Percentiles rank a stretch among this genome's conserved stretches.
Evolutionary conservation across 2,329 filamentous ascomycete species (phyloP).

Genomic region (Aureobasidium mangrovei): DNA sequence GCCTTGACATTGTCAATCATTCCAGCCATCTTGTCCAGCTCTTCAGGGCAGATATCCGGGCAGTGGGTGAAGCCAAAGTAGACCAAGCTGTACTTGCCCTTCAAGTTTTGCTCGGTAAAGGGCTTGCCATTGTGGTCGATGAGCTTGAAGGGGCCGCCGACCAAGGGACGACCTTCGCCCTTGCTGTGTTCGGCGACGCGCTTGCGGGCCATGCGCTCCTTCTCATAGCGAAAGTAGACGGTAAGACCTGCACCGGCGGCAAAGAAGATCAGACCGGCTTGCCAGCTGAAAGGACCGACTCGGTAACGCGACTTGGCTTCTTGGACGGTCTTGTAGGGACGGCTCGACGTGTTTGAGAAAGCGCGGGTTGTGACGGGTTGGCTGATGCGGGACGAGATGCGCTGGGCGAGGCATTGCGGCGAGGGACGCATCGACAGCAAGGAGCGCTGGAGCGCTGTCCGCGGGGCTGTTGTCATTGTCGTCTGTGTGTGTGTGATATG

Average conservation of each 20-base stretch:
- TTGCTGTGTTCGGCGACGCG: slow-evolving; percentile 86
- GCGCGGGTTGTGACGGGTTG: slow-evolving; percentile 14
- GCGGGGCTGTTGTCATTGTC: slow-evolving; percentile 10
- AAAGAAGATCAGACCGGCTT: slow-evolving; percentile 79
- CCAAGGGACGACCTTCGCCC: slow-evolving; percentile 84
- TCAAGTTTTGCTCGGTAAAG: slow-evolving; percentile 72
- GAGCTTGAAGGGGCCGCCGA: slow-evolving; percentile 78
- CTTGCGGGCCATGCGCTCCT: slow-evolving; percentile 80
- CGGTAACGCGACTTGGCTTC: slow-evolving; percentile 37
- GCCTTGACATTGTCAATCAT: slow-evolving; percentile 67
- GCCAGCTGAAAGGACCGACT: slow-evolving; percentile 76
- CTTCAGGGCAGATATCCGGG: slow-evolving; percentile 96
- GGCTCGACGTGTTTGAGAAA: slow-evolving; percentile 21
- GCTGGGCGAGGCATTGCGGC: slow-evolving; percentile 8
- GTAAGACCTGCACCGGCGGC: slow-evolving; percentile 66
- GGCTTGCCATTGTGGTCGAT: slow-evolving; percentile 70
- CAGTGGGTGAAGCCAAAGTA: slow-evolving; percentile 99
- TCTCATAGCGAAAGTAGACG: slow-evolving; percentile 89
- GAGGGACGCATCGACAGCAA: not conserved
- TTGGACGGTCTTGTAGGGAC: slow-evolving; percentile 34
- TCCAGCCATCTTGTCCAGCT: slow-evolving; percentile 97
- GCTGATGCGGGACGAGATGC: not conserved
- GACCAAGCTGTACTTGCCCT: slow-evolving; percentile 77
- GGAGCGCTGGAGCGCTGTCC: slow-evolving; percentile 2
- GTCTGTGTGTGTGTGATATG: not conserved